Base-by-base conservation (phyloP, 2,329 filamentous ascomycete genomes). In the Chaetomium sp. region DNA sequence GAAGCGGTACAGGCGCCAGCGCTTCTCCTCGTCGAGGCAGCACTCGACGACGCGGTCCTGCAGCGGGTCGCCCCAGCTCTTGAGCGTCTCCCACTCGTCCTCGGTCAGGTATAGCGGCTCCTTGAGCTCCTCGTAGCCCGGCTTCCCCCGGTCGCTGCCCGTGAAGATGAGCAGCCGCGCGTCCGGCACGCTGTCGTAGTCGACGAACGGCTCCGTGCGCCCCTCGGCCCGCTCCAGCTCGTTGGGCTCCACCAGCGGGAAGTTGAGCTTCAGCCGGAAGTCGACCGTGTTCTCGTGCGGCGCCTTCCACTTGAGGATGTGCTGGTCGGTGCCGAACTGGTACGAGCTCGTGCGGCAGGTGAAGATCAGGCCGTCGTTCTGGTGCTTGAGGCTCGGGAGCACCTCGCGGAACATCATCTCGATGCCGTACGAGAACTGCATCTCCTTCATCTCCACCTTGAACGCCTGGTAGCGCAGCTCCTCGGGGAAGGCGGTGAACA, bases 291-390 rank as follows among this genome's bases (percentile, higher is more conserved):
- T 99, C 76, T 99, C 95, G 69, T 91, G 84, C 4, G 92, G 92
- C 0, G 94, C 93, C 78, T 99, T 99, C 95, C 95, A 99, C 77
- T 99, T 99, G 47, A 99, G 82, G 68, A 97, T 99, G 75, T 97
- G 90, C 57, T 87, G 86, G 77, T 99, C 95, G 13, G 95, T 99
- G 70, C 95, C 95, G 70, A 90, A 89, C 71, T 89, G 89, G 80
- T 99, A 99, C 10, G 89, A 85, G 21, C 91, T 92, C 71, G 87
- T 90, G 68, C 91, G 88, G 79, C 94, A 97, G n/a, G 95, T 98
- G 78, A 98, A 99, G 74, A 99, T 97, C 55, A 99, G 84, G 6
- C 95, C 95, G 75, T 99, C 95, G 76, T 97, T 98, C 67, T 94
- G 93, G 75, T 99, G 95, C 70, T 89, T 90, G 42, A 99, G 85